Conservation (phyloP, 176 grass and related monocot genomes). For the Raddia distichophylla region DNA sequence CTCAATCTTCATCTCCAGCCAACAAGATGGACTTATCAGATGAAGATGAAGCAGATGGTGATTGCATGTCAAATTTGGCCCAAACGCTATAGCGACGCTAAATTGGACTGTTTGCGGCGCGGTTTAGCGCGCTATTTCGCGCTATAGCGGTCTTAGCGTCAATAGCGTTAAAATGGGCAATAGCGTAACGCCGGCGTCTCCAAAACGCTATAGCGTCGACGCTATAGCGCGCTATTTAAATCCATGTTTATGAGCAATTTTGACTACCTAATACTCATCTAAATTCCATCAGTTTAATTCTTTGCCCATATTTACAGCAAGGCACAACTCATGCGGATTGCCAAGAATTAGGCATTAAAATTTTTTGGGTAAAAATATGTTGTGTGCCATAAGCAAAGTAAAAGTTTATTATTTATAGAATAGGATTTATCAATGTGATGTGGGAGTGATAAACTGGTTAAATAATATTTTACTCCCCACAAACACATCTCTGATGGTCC, state of each 20-base stretch:
- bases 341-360: constrained; percentile 43
- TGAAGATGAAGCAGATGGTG: too few relatives aligned
- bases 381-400: background rate
- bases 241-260: constrained; percentile 37
- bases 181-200: too few relatives aligned
- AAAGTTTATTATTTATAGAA: background rate
- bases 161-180: too few relatives aligned
- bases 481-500: background rate
- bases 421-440: background rate
- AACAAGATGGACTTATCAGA: too few relatives aligned
- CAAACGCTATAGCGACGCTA: too few relatives aligned
- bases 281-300: constrained; percentile 41
- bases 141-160: too few relatives aligned
- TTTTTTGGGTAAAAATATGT: constrained; percentile 3
- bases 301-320: constrained; percentile 50
- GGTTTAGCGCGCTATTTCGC: too few relatives aligned
- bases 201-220: too few relatives aligned
- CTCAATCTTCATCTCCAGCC: too few relatives aligned
- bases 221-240: too few relatives aligned
- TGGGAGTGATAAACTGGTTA: background rate
- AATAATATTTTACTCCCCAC: background rate
- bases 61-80: too few relatives aligned
- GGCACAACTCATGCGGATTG: constrained; percentile 26
- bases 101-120: too few relatives aligned
- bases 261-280: constrained; percentile 17